These are phyloP conservation scores for Calocera cornea DNA, from an alignment of 768 basidiomycete species.

Conservation along the genomic window DNA sequence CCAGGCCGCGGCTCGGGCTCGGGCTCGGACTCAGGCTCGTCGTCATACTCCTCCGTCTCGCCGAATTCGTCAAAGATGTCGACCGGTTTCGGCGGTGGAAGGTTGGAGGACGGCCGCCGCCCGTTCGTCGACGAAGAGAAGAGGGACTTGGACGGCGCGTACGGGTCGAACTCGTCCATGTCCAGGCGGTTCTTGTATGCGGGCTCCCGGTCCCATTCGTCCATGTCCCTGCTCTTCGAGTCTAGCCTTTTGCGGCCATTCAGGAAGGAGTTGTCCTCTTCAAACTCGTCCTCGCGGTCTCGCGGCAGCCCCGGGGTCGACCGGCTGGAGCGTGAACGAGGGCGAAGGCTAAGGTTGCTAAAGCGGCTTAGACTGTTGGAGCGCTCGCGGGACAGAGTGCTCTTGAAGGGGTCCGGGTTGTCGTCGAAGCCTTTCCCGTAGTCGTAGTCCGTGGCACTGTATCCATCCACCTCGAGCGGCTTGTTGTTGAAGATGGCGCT, in stretches of 20 bases:
- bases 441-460: not conserved
- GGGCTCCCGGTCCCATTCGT: not conserved
- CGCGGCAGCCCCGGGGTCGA: not conserved
- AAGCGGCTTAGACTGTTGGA: not conserved
- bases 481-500: not conserved
- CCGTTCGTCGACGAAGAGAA: not conserved
- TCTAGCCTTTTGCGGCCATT: conserved; percentile 19
- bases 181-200: conserved; percentile 24
- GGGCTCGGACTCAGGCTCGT: not conserved
- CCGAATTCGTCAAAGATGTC: not conserved
- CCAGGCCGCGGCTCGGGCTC: conserved; percentile 1
- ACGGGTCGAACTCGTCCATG: conserved; percentile 8
- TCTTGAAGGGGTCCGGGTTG: not conserved
- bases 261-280: conserved; percentile 2
- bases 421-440: not conserved
- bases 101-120: conserved; percentile 21
- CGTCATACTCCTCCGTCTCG: conserved; percentile 3
- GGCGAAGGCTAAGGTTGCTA: not conserved
- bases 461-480: not conserved
- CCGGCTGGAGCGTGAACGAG: not conserved
- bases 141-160: not conserved
- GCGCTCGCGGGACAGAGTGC: not conserved
- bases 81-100: conserved; percentile 7
- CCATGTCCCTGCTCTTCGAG: not conserved
- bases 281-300: conserved; percentile 11